Percentiles rank a stretch among this genome's conserved stretches.
Conservation (phyloP, 345 rosid genomes). For the Eucalyptus viminalis region DNA sequence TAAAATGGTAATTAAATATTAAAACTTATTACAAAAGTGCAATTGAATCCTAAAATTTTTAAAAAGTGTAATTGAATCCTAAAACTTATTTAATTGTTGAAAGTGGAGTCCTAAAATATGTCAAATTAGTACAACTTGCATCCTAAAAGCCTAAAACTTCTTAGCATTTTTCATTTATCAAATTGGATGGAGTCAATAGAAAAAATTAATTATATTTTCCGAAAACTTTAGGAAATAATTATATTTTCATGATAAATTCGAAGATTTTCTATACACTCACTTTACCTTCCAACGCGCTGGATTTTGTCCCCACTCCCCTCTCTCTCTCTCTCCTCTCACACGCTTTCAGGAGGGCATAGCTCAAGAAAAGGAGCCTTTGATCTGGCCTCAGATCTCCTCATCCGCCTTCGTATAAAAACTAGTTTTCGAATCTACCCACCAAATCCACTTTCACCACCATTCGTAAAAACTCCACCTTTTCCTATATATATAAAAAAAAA, state of each 20-base stretch:
- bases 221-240: too few species aligned
- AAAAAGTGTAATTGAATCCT: rapidly evolving
- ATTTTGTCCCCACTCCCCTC: not conserved
- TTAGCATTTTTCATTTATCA: too few species aligned
- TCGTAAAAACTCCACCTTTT: not conserved
- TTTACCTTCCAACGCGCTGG: not conserved
- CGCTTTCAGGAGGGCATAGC: not conserved
- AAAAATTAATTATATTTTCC: rapidly evolving
- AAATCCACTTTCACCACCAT: not conserved
- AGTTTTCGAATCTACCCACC: not conserved
- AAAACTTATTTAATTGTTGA: too few species aligned
- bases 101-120: rapidly evolving
- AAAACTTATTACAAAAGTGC: too few species aligned
- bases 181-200: too few species aligned
- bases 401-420: not conserved
- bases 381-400: not conserved
- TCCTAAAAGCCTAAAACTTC: too few species aligned
- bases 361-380: not conserved
- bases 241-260: rapidly evolving
- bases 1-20: too few species aligned
- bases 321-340: rapidly evolving
- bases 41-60: rapidly evolving
- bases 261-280: not conserved
- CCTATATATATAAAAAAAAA: not conserved
- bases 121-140: rapidly evolving